These are phyloP conservation scores for Termitomyces sp. DNA, from an alignment of 768 basidiomycete genomes.

Conservation along the genomic window DNA sequence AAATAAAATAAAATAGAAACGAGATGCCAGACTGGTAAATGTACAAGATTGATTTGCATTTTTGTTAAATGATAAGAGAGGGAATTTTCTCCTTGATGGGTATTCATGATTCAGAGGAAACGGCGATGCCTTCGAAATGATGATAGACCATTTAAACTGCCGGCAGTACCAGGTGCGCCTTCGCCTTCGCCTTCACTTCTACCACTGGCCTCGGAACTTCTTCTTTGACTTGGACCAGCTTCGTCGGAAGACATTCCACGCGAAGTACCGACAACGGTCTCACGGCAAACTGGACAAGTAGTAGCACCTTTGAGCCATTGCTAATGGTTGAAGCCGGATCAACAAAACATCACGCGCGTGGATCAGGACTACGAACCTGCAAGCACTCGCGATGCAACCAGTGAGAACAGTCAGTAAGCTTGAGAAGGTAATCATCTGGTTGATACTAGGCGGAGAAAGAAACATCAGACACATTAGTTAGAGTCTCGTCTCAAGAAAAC, in stretches of 20 bases:
- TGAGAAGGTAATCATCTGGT: conserved; percentile 55
- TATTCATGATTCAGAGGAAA: not conserved
- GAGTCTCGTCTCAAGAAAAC: conserved; percentile 19
- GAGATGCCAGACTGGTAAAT: not conserved
- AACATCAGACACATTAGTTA: conserved; percentile 7
- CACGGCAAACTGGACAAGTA: conserved; percentile 80
- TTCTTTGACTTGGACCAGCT: conserved; percentile 11
- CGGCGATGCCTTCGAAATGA: not conserved
- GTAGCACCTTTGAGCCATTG: conserved; percentile 77
- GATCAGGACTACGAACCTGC: conserved; percentile 39
- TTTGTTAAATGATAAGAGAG: not conserved
- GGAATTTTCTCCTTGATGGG: not conserved
- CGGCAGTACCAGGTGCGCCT: not conserved
- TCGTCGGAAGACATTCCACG: conserved; percentile 3
- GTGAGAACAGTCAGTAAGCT: conserved; percentile 66
- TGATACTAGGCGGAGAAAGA: conserved; percentile 47
- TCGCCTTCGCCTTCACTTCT: not conserved
- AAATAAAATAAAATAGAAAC: not conserved
- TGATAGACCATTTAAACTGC: not conserved
- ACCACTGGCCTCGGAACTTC: conserved; percentile 2
- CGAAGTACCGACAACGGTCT: conserved; percentile 32
- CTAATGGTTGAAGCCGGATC: conserved; percentile 26
- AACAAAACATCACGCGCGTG: not conserved
- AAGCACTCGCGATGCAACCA: conserved; percentile 79
- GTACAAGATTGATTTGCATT: not conserved